Evolutionary conservation across 768 basidiomycete species (phyloP).

Genomic region (Amanita brunnescens): DNA sequence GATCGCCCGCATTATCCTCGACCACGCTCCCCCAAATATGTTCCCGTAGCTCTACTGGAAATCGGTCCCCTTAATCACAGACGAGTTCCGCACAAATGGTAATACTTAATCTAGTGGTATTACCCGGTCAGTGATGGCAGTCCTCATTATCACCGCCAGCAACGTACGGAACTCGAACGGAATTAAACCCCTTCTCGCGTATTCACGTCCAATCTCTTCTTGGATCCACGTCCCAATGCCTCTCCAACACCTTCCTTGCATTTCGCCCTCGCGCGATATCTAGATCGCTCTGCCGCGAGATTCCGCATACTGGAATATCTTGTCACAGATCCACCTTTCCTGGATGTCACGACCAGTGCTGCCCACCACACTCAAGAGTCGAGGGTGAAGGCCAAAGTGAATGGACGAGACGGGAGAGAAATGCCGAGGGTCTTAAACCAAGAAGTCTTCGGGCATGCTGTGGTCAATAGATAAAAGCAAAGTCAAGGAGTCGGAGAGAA

Average conservation of each 20-base stretch:
- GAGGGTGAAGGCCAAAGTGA: too few relatives aligned
- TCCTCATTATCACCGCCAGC: background rate
- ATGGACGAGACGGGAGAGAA: too few relatives aligned
- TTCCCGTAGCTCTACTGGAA: slow-evolving; percentile 42
- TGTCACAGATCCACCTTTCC: slow-evolving; percentile 65
- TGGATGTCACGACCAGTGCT: too few relatives aligned
- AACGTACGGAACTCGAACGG: slow-evolving; percentile 47
- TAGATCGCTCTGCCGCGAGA: slow-evolving; percentile 56
- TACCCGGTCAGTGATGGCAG: background rate
- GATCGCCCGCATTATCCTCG: slow-evolving; percentile 50
- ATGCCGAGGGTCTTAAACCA: too few relatives aligned
- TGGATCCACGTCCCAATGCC: slow-evolving; percentile 73
- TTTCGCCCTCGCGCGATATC: slow-evolving; percentile 58
- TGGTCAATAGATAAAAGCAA: too few relatives aligned
- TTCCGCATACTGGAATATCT: slow-evolving; percentile 45
- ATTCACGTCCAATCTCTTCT: slow-evolving; percentile 62
- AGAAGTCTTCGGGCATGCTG: too few relatives aligned
- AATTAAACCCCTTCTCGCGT: slow-evolving; percentile 45
- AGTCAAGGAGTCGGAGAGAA: too few relatives aligned
- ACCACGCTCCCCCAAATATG: slow-evolving; percentile 62
- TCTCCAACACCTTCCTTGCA: slow-evolving; percentile 38
- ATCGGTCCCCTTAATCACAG: slow-evolving; percentile 55
- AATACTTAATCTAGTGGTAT: slow-evolving; percentile 79
- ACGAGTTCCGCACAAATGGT: slow-evolving; percentile 52
- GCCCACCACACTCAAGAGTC: too few relatives aligned